Conservation (phyloP, 768 basidiomycete genomes). For the Tephrocybe sp. region DNA sequence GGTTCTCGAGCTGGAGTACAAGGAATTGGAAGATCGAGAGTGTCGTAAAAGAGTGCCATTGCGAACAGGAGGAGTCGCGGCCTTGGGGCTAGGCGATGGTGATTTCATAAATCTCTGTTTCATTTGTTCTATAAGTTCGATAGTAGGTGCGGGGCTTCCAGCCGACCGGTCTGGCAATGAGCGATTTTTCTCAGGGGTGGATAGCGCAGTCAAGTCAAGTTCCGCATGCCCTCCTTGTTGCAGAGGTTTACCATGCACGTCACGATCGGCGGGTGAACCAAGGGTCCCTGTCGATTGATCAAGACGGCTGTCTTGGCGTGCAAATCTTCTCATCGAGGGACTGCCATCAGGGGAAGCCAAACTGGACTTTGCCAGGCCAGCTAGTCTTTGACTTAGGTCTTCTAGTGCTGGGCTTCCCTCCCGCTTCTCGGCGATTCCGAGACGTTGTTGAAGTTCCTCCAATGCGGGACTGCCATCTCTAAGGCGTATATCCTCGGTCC, state of each 20-base stretch:
- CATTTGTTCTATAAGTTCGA: conserved; percentile 61
- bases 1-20: conserved; percentile 9
- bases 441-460: conserved; percentile 59
- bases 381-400: conserved; percentile 45
- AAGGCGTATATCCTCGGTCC: conserved; percentile 26
- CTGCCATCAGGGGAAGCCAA: conserved; percentile 18
- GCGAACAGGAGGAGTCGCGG: not conserved
- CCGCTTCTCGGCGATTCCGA: conserved; percentile 53
- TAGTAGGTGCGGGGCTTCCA: conserved; percentile 34
- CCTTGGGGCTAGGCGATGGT: conserved; percentile 24
- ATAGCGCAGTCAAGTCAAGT: conserved; percentile 9
- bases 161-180: conserved; percentile 22
- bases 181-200: conserved; percentile 20
- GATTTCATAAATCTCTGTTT: conserved; percentile 50
- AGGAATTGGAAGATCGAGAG: conserved; percentile 20
- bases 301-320: conserved; percentile 23
- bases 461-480: conserved; percentile 59
- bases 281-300: conserved; percentile 18
- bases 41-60: conserved; percentile 1
- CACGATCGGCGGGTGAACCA: conserved; percentile 10
- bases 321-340: conserved; percentile 15
- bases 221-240: not conserved
- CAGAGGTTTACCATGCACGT: not conserved
- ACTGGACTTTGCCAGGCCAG: conserved; percentile 32
- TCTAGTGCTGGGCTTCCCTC: conserved; percentile 54